These are phyloP conservation scores for Ogataea populi-albae DNA, from an alignment of 805 yeast genomes.

Conservation along the genomic window DNA sequence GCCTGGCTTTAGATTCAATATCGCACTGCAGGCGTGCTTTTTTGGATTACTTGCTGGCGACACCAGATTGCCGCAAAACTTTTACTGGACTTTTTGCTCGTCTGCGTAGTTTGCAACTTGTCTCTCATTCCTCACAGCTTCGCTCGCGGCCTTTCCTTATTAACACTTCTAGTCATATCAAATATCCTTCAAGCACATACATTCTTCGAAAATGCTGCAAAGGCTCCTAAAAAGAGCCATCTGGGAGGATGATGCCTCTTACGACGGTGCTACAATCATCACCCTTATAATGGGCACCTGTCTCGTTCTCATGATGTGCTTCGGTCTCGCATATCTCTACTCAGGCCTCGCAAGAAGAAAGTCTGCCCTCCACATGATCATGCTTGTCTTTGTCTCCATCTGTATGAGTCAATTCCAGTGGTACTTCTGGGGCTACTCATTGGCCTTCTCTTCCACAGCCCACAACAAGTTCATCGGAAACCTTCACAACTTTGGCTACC, in stretches of 20 bases:
- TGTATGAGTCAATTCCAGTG: constrained; percentile 70
- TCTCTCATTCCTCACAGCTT: too few relatives aligned
- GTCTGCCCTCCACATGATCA: constrained; percentile 82
- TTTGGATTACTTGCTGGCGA: too few relatives aligned
- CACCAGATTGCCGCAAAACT: too few relatives aligned
- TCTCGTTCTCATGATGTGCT: constrained; percentile 86
- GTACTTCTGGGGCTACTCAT: constrained; percentile 98
- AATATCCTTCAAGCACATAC: too few relatives aligned
- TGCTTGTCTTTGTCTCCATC: constrained; percentile 73
- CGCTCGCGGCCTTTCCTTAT: too few relatives aligned
- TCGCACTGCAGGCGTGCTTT: too few relatives aligned
- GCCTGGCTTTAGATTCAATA: too few relatives aligned
- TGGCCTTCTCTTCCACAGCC: constrained; percentile 81
- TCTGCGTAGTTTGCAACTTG: too few relatives aligned
- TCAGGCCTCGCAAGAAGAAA: constrained; percentile 89
- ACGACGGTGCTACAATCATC: constrained; percentile 46
- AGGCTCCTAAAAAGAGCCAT: constrained; percentile 21
- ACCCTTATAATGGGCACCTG: constrained; percentile 62
- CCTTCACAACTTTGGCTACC: constrained; percentile 76
- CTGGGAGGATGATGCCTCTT: constrained; percentile 26
- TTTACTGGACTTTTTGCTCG: too few relatives aligned
- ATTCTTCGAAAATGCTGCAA: constrained; percentile 4
- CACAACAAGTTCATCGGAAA: constrained; percentile 86
- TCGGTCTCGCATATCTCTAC: constrained; percentile 89
- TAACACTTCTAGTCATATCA: too few relatives aligned